Conservation (phyloP, 2,329 filamentous ascomycete species). For the Pochonia chlamydosporia region DNA sequence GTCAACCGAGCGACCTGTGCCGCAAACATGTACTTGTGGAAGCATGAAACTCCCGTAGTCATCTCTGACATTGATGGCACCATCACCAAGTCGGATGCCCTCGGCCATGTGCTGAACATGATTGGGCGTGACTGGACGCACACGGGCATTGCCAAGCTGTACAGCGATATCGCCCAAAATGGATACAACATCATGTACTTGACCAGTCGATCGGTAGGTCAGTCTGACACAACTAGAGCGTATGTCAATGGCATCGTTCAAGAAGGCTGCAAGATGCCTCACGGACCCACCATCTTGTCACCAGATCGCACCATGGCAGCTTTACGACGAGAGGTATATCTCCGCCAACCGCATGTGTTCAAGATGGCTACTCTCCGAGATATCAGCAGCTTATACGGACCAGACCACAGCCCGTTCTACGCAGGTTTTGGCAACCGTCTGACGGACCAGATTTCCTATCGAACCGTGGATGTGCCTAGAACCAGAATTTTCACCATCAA, state of each 20-base stretch:
- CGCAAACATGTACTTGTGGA: conserved; percentile 92
- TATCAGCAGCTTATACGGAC: conserved; percentile 81
- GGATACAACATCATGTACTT: conserved; percentile 99
- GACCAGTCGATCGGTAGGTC: conserved; percentile 87
- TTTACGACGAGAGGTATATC: conserved; percentile 83
- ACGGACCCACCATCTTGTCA: conserved; percentile 89
- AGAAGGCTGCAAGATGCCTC: conserved; percentile 78
- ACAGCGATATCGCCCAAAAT: conserved; percentile 90
- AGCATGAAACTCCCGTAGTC: conserved; percentile 83
- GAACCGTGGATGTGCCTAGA: conserved; percentile 89
- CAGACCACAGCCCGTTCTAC: conserved; percentile 79
- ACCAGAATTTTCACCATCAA: conserved; percentile 98
- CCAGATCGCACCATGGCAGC: conserved; percentile 95
- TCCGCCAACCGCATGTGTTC: conserved; percentile 96
- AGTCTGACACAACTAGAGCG: conserved; percentile 81
- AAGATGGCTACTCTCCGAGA: conserved; percentile 98
- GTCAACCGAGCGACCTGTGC: conserved; percentile 91
- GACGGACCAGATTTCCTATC: conserved; percentile 93
- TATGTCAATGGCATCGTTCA: conserved; percentile 89
- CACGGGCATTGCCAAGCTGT: conserved; percentile 91
- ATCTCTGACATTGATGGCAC: conserved; percentile 99
- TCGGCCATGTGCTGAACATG: conserved; percentile 93
- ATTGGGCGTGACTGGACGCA: conserved; percentile 98
- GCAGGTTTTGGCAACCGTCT: conserved; percentile 95
- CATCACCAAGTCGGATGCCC: conserved; percentile 93